These are phyloP conservation scores for Chondrostereum purpureum DNA, from an alignment of 1,284 basidiomycete genomes.

Conservation along the genomic window DNA sequence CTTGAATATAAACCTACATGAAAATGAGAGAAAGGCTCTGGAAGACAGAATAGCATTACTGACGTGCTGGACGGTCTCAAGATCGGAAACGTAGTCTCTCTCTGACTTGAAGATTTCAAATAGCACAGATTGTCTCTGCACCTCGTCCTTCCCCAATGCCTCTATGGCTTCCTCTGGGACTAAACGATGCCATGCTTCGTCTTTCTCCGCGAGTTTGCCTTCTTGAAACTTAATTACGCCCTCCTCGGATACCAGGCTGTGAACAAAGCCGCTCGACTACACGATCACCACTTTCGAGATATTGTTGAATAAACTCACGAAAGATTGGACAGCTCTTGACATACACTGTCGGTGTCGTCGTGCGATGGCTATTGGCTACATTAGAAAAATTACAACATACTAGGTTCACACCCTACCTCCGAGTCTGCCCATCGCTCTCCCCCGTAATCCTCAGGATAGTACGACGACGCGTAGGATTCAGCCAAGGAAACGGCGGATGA, in stretches of 20 bases:
- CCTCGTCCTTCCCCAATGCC: conserved; percentile 63
- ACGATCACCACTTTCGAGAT: too few species aligned
- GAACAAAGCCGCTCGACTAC: too few species aligned
- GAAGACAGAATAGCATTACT: conserved; percentile 12
- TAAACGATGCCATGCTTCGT: conserved; percentile 74
- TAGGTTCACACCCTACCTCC: too few species aligned
- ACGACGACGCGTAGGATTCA: conserved; percentile 33
- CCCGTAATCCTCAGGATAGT: conserved; percentile 25
- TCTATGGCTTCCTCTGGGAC: conserved; percentile 64
- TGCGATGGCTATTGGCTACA: conserved; percentile 19
- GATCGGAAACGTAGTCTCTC: conserved; percentile 71
- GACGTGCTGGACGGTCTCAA: conserved; percentile 63
- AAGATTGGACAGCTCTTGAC: conserved; percentile 44
- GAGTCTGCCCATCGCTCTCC: conserved; percentile 23
- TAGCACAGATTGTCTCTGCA: conserved; percentile 72
- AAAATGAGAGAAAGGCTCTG: conserved; percentile 4
- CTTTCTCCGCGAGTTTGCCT: conserved; percentile 49
- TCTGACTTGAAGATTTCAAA: conserved; percentile 83
- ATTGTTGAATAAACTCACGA: conserved; percentile 38
- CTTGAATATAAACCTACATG: conserved; percentile 61
- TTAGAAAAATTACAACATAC: too few species aligned
- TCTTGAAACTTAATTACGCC: conserved; percentile 57
- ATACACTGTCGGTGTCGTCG: conserved; percentile 26
- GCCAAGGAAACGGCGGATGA: conserved; percentile 27
- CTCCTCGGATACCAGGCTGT: conserved; percentile 56